Conservation (phyloP, 108 stramenopile species). For the Seminavis robusta region DNA sequence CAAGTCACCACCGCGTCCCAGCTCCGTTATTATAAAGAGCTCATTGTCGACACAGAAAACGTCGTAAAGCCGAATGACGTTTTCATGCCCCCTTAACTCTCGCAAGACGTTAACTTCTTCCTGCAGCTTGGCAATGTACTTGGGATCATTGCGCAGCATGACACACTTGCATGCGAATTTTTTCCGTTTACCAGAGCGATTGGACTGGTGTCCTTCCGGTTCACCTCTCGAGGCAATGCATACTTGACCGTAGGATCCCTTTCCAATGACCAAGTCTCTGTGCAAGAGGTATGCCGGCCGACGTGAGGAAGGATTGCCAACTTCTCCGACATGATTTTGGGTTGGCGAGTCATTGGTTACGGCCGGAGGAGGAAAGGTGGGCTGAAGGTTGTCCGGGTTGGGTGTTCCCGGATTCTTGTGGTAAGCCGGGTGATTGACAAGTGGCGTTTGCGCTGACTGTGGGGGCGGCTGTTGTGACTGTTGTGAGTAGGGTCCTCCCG, state of each 20-base stretch:
- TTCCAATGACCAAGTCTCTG: conserved; percentile 86
- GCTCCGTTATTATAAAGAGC: conserved; percentile 84
- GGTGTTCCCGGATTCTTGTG: conserved; percentile 22
- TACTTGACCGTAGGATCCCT: conserved; percentile 89
- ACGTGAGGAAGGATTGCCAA: conserved; percentile 34
- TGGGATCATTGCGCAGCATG: conserved; percentile 84
- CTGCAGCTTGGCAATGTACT: conserved; percentile 90
- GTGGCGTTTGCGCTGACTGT: no score
- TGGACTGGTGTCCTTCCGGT: conserved; percentile 60
- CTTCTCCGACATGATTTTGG: no score
- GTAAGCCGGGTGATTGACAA: background rate
- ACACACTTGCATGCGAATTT: conserved; percentile 94
- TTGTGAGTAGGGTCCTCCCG: conserved; percentile 4
- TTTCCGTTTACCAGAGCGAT: conserved; percentile 62
- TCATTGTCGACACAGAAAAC: conserved; percentile 79
- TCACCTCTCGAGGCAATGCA: conserved; percentile 88
- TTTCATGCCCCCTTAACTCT: conserved; percentile 76
- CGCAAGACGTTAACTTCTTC: conserved; percentile 90
- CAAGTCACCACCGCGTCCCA: conserved; percentile 87
- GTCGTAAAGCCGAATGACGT: conserved; percentile 77
- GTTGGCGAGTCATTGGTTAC: conserved; percentile 49
- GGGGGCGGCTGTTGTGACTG: conserved; percentile 4
- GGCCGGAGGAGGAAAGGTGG: conserved; percentile 49
- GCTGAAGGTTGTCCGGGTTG: conserved; percentile 25
- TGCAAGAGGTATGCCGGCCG: conserved; percentile 87